Conservation (phyloP, 208 protist genomes). For the Wallacemonas sp. region DNA sequence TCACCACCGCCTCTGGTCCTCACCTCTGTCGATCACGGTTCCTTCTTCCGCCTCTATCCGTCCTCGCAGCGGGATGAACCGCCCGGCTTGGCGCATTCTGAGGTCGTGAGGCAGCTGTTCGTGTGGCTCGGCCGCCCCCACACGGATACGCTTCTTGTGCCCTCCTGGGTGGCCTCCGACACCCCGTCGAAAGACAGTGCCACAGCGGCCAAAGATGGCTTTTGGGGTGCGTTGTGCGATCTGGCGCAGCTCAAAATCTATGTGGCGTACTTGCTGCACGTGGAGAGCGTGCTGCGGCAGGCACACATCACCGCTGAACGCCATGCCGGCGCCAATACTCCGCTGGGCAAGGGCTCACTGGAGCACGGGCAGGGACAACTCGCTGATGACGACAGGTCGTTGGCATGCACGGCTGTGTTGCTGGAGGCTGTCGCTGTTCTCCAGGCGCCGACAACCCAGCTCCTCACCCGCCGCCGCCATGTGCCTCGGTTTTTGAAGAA, state of each 20-base stretch:
- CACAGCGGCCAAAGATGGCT: background rate
- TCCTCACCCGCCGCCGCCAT: slow-evolving; percentile 6
- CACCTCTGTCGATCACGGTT: slow-evolving; percentile 1
- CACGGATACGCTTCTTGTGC: background rate
- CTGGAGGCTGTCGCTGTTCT: background rate
- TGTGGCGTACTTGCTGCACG: slow-evolving; percentile 25
- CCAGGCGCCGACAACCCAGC: background rate
- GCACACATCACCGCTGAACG: background rate
- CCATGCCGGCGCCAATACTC: background rate
- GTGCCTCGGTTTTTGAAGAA: slow-evolving; percentile 12
- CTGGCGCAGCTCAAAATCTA: slow-evolving; percentile 28
- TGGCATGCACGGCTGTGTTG: background rate
- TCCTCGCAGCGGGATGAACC: too few species aligned
- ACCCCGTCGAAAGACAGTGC: background rate
- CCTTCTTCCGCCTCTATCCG: slow-evolving; percentile 1
- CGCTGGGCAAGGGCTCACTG: too few species aligned
- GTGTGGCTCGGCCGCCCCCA: background rate
- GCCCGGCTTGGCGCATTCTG: too few species aligned
- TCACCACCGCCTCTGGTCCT: background rate
- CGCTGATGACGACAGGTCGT: background rate
- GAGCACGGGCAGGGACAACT: too few species aligned
- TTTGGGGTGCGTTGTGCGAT: slow-evolving; percentile 28
- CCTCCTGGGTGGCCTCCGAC: background rate
- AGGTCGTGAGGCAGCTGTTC: background rate
- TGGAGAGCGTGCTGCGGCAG: slow-evolving; percentile 14